Conservation (phyloP, 257 asterid genomes). For the Nyctanthes arbortristis region DNA sequence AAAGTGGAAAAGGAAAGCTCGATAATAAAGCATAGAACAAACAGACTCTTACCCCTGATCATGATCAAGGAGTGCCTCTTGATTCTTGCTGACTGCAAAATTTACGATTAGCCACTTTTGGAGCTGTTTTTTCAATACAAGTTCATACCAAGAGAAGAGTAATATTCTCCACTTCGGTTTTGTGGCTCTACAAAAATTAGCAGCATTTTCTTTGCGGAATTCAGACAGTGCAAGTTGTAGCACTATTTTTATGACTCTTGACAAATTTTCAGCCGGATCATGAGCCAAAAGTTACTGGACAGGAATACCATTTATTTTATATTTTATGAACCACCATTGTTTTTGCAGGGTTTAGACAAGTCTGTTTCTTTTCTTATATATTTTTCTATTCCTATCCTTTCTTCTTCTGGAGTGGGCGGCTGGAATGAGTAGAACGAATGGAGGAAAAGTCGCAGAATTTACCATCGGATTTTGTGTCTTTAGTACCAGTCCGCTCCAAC, state of each 20-base stretch:
- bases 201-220: background rate
- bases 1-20: conserved; percentile 8
- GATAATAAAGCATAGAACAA: conserved; percentile 4
- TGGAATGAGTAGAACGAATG: background rate
- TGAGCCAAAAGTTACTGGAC: background rate
- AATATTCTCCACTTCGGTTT: background rate
- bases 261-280: background rate
- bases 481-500: too few species aligned
- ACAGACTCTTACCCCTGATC: conserved; percentile 8
- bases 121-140: too few species aligned
- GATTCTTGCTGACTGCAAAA: background rate
- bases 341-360: too few species aligned
- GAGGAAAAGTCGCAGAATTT: background rate
- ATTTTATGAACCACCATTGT: background rate
- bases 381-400: background rate
- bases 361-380: too few species aligned
- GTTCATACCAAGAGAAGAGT: too few species aligned
- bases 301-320: background rate
- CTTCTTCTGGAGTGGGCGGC: background rate
- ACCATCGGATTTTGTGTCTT: too few species aligned
- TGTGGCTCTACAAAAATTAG: background rate
- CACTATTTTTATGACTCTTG: background rate
- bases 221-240: background rate
- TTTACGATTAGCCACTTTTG: background rate
- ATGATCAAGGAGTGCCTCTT: conserved; percentile 18